phyloP scores from a whole-genome alignment of 805 yeast genomes.

The Cyberlindnera bimundalis region DNA sequence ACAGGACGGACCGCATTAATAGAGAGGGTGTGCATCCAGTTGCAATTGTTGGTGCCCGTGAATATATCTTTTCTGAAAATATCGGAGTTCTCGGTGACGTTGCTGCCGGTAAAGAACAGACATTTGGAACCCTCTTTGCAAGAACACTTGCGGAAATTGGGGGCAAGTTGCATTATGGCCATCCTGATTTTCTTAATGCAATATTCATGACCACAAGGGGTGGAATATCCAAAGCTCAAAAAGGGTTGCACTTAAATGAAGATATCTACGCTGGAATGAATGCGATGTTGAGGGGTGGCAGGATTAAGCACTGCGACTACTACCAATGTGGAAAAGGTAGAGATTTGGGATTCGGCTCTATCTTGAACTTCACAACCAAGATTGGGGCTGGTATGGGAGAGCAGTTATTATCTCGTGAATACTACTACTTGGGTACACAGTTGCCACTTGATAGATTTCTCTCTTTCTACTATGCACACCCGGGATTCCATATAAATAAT shows the following conservation, averaged over 20 bases:
- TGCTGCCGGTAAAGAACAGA: slow-evolving; percentile 87
- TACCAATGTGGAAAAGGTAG: slow-evolving; percentile 97
- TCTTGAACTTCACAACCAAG: slow-evolving; percentile 88
- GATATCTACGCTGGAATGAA: slow-evolving; percentile 87
- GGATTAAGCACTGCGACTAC: slow-evolving; percentile 90
- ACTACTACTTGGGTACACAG: slow-evolving; percentile 85
- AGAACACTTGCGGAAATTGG: slow-evolving; percentile 80
- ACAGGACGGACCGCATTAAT: slow-evolving; percentile 54
- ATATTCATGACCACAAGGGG: slow-evolving; percentile 82
- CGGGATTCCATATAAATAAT: slow-evolving; percentile 93
- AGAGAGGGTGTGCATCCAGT: slow-evolving; percentile 49
- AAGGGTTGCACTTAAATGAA: slow-evolving; percentile 78
- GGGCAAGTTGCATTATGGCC: slow-evolving; percentile 83
- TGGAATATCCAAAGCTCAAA: slow-evolving; percentile 83
- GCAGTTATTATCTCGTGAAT: slow-evolving; percentile 87
- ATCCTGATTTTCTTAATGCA: slow-evolving; percentile 76
- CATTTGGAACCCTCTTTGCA: slow-evolving; percentile 81
- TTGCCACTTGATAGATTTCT: slow-evolving; percentile 85
- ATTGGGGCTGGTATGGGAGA: slow-evolving; percentile 99
- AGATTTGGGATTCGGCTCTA: slow-evolving; percentile 90
- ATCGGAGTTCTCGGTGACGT: slow-evolving; percentile 80
- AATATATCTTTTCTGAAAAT: slow-evolving; percentile 86
- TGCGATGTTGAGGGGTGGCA: slow-evolving; percentile 75
- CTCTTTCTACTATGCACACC: slow-evolving; percentile 94
- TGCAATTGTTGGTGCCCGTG: slow-evolving; percentile 94